phyloP scores from a whole-genome alignment of 2,329 filamentous ascomycete genomes.

The Fusarium palustre region DNA sequence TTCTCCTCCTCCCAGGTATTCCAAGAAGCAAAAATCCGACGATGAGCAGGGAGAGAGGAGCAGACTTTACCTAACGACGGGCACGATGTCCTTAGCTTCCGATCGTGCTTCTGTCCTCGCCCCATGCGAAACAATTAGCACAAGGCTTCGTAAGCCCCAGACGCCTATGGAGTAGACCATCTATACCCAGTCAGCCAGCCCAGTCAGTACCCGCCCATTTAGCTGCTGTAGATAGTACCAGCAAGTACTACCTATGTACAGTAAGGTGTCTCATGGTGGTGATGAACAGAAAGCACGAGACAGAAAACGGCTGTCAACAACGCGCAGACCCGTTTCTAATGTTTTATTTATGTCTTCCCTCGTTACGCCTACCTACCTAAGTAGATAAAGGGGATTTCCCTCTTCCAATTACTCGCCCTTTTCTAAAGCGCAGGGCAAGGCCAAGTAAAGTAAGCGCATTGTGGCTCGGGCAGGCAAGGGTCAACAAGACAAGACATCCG shows the following conservation, averaged over 20 bases:
- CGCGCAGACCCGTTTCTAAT: not conserved
- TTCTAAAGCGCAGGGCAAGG: not conserved
- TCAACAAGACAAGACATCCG: conserved; percentile 32
- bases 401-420: conserved; percentile 4
- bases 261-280: not conserved
- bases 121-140: conserved; percentile 10
- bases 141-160: conserved; percentile 11
- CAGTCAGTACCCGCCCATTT: conserved; percentile 2
- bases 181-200: not conserved
- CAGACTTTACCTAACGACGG: not conserved
- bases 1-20: not conserved
- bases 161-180: not conserved
- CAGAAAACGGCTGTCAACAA: conserved; percentile 12
- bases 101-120: conserved; percentile 2
- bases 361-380: not conserved
- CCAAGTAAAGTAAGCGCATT: not conserved
- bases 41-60: not conserved
- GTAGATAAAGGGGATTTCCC: not conserved
- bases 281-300: conserved; percentile 24
- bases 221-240: not conserved
- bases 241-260: too few species aligned
- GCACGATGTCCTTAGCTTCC: not conserved
- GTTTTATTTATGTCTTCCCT: conserved; percentile 18
- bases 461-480: conserved; percentile 18
- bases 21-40: not conserved